Evolutionary conservation across 1,284 basidiomycete species (phyloP).

Genomic region (Boletus sp.): DNA sequence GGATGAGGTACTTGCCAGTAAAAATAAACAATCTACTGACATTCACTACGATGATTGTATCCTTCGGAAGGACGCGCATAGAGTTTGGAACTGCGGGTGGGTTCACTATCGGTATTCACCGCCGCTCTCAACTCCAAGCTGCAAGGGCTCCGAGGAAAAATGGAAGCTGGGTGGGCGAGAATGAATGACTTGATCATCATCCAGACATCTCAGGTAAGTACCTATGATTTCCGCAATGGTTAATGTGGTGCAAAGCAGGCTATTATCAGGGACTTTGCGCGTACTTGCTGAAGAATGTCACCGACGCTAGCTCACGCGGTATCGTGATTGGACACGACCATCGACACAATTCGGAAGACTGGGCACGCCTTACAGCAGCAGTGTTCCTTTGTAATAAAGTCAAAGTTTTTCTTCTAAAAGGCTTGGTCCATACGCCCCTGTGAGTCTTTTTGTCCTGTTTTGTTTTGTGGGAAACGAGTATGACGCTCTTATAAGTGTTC

Average conservation of each 20-base stretch:
- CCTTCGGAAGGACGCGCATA: slow-evolving; percentile 54
- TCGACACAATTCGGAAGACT: slow-evolving; percentile 69
- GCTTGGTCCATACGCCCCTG: slow-evolving; percentile 79
- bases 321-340: slow-evolving; percentile 83
- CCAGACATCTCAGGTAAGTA: slow-evolving; percentile 70
- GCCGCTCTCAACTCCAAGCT: slow-evolving; percentile 3
- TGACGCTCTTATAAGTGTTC: slow-evolving; percentile 49
- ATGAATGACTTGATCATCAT: slow-evolving; percentile 86
- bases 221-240: not conserved
- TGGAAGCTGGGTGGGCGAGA: slow-evolving; percentile 81
- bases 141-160: slow-evolving; percentile 70
- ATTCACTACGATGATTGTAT: not conserved
- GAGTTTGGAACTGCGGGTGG: slow-evolving; percentile 83
- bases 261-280: slow-evolving; percentile 63
- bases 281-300: slow-evolving; percentile 56
- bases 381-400: slow-evolving; percentile 62
- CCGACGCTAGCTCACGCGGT: slow-evolving; percentile 53
- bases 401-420: slow-evolving; percentile 66
- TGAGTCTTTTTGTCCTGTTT: slow-evolving; percentile 34
- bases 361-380: slow-evolving; percentile 70
- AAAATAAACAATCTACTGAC: slow-evolving; percentile 6
- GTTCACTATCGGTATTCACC: slow-evolving; percentile 7
- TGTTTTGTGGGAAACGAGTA: not conserved
- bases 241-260: not conserved
- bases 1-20: slow-evolving; percentile 47